A percentile compares a stretch with the other conserved stretches of the same genome.
These are phyloP conservation scores for Candida pseudofarinosa DNA, from an alignment of 805 yeast species.

Conservation along the genomic window DNA sequence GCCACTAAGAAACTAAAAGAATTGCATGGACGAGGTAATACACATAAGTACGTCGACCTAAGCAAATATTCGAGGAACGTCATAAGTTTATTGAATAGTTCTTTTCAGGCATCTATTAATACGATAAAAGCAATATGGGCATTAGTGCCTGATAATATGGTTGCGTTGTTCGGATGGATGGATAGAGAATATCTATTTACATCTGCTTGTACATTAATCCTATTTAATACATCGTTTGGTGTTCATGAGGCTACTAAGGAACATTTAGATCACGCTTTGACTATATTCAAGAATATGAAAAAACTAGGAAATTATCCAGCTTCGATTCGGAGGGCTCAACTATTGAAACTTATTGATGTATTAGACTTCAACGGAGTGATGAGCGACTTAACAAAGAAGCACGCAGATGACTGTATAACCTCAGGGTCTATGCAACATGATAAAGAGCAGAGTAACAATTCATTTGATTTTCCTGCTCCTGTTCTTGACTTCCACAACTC, in stretches of 20 bases:
- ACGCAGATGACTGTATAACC: constrained; percentile 15
- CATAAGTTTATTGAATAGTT: constrained; percentile 65
- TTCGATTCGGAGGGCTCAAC: constrained; percentile 66
- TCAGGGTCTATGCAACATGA: background rate
- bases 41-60: constrained; percentile 56
- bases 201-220: constrained; percentile 66
- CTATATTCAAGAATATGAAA: constrained; percentile 69
- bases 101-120: constrained; percentile 77
- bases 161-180: constrained; percentile 85
- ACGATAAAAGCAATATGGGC: constrained; percentile 74
- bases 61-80: constrained; percentile 65
- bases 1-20: constrained; percentile 62
- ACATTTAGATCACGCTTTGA: constrained; percentile 69
- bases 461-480: background rate
- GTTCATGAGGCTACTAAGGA: constrained; percentile 70
- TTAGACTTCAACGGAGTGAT: constrained; percentile 67
- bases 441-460: background rate
- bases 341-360: constrained; percentile 59
- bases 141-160: constrained; percentile 69
- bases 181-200: constrained; percentile 79
- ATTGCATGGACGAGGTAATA: constrained; percentile 32
- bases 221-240: constrained; percentile 78
- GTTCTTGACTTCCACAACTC: background rate
- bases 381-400: constrained; percentile 52
- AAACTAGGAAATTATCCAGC: constrained; percentile 79